Evolutionary conservation across 257 asterid species (phyloP).

Genomic region (Gentiana macrophylla): DNA sequence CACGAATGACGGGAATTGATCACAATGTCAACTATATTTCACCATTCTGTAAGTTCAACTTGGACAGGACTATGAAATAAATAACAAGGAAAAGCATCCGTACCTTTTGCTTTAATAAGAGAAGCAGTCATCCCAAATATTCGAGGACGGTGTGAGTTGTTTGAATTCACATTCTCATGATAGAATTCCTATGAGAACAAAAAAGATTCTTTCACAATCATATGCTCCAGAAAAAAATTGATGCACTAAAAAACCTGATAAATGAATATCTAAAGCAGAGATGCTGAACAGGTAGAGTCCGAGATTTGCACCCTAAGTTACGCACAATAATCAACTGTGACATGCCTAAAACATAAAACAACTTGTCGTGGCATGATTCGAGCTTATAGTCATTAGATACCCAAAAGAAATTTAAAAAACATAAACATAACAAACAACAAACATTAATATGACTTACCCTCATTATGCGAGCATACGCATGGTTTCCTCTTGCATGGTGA

Average conservation of each 20-base stretch:
- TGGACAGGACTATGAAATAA: background rate
- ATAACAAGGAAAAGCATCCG: background rate
- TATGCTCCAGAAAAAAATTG: background rate
- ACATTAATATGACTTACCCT: conserved; percentile 29
- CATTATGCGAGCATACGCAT: conserved; percentile 48
- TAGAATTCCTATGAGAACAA: conserved; percentile 51
- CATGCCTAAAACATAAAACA: too few species aligned
- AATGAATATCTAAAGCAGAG: too few species aligned
- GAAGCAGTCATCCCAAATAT: conserved; percentile 94
- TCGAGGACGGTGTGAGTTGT: conserved; percentile 45
- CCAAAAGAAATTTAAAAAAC: background rate
- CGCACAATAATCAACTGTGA: too few species aligned
- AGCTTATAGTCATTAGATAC: too few species aligned
- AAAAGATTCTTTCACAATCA: background rate
- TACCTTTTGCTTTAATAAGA: conserved; percentile 87
- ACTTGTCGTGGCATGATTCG: too few species aligned
- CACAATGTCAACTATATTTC: background rate
- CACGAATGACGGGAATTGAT: conserved; percentile 5
- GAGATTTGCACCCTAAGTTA: too few species aligned
- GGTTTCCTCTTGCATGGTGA: conserved; percentile 68
- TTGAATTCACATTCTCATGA: conserved; percentile 26
- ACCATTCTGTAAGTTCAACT: conserved; percentile 1
- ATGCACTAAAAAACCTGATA: background rate
- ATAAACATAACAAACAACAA: background rate
- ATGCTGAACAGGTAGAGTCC: background rate